Evolutionary conservation across 1,139 yeast species (phyloP).

Genomic region (Geotrichum macrosporum): DNA sequence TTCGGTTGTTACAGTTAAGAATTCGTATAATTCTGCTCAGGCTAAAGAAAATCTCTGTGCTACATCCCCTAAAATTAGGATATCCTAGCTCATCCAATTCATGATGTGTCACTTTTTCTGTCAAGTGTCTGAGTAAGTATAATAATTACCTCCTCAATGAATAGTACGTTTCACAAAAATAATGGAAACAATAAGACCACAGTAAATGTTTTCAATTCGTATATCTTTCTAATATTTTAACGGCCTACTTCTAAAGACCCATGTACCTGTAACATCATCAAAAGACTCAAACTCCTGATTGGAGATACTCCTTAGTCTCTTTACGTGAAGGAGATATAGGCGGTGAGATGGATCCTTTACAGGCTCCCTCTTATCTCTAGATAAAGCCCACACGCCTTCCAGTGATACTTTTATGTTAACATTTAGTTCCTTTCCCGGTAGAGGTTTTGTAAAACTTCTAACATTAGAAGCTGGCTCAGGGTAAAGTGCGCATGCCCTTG

Average conservation of each 20-base stretch:
- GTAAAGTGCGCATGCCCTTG: constrained; percentile 63
- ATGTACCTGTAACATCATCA: constrained; percentile 74
- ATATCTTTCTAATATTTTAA: too few relatives aligned
- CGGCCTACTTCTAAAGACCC: constrained; percentile 65
- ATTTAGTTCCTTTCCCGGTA: constrained; percentile 76
- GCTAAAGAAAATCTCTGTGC: too few relatives aligned
- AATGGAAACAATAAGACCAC: too few relatives aligned
- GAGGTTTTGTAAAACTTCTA: constrained; percentile 48
- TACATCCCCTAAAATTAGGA: too few relatives aligned
- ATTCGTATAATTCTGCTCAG: too few relatives aligned
- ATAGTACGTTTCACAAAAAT: too few relatives aligned
- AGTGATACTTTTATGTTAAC: constrained; percentile 68
- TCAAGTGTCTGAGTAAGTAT: too few relatives aligned
- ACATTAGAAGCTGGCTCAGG: constrained; percentile 46
- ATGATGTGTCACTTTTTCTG: too few relatives aligned
- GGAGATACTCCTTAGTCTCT: constrained; percentile 56
- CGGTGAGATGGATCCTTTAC: constrained; percentile 77
- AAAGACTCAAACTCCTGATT: constrained; percentile 66
- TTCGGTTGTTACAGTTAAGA: too few relatives aligned
- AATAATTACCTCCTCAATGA: too few relatives aligned
- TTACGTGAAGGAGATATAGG: constrained; percentile 62
- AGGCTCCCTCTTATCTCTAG: constrained; percentile 67
- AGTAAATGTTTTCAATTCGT: too few relatives aligned
- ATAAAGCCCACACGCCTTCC: constrained; percentile 72
- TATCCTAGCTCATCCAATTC: too few relatives aligned